Evolutionary conservation across 2,329 filamentous ascomycete species (phyloP).

Genomic region (Dendryphion nanum): DNA sequence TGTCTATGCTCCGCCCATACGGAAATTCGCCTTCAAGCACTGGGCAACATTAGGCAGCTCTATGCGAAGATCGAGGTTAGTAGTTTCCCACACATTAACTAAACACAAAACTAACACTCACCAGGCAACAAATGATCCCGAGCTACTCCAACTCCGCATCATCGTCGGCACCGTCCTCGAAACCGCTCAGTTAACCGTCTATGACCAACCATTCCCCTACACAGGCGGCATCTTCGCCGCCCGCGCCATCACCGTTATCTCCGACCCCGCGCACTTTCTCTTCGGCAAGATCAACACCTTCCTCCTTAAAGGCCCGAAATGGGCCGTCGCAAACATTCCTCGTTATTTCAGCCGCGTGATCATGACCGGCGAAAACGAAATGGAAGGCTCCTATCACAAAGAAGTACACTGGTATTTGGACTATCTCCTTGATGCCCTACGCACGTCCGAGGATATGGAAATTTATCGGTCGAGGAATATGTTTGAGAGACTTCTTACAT

Average conservation of each 20-base stretch:
- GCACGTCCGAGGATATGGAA: conserved; percentile 58
- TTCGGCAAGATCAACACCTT: conserved; percentile 87
- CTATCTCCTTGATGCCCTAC: conserved; percentile 68
- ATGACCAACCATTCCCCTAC: conserved; percentile 59
- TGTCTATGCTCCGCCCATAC: conserved; percentile 73
- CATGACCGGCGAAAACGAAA: conserved; percentile 70
- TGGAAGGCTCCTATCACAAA: conserved; percentile 67
- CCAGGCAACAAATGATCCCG: conserved; percentile 68
- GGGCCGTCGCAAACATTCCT: conserved; percentile 60
- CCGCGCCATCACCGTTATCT: conserved; percentile 67
- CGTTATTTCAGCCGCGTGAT: conserved; percentile 66
- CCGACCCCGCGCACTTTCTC: conserved; percentile 74
- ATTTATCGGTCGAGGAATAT: conserved; percentile 61
- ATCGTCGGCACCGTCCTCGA: conserved; percentile 78
- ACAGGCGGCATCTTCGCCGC: conserved; percentile 74
- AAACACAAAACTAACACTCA: conserved; percentile 7
- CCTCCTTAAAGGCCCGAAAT: conserved; percentile 73
- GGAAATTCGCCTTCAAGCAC: conserved; percentile 76
- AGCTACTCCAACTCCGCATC: conserved; percentile 76
- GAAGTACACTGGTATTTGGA: conserved; percentile 74
- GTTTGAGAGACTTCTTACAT: conserved; percentile 71
- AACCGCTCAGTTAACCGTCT: conserved; percentile 49
- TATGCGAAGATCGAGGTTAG: conserved; percentile 50
- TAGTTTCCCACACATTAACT: conserved; percentile 1
- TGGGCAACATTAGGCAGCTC: conserved; percentile 66